These are phyloP conservation scores for Rauvolfia tetraphylla DNA, from an alignment of 257 asterid species.

Conservation along the genomic window DNA sequence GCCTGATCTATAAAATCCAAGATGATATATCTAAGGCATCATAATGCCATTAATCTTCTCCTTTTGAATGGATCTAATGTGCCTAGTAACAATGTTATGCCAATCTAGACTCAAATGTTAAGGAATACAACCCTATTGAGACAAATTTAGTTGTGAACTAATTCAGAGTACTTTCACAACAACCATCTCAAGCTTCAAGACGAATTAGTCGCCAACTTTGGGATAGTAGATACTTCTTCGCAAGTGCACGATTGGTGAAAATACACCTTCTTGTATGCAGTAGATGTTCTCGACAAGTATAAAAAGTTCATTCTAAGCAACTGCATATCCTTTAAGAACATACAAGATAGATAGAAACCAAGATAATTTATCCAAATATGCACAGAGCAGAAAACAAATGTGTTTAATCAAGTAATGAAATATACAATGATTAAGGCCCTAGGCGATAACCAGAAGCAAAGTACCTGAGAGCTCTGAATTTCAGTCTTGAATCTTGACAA, in stretches of 20 bases:
- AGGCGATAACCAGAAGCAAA: not conserved
- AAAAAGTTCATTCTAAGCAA: not conserved
- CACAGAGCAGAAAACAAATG: not conserved
- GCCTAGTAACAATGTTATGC: not conserved
- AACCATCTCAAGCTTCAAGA: not conserved
- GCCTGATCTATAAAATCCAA: not conserved
- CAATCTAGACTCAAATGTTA: not conserved
- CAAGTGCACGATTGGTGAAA: not conserved
- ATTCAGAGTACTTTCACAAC: not conserved
- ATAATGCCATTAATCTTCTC: not conserved
- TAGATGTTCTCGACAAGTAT: not conserved
- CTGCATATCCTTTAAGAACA: not conserved
- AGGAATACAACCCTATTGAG: not conserved
- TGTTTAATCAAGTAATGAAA: not conserved
- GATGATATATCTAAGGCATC: not conserved
- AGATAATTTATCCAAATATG: not conserved
- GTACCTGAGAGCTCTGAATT: slow-evolving; percentile 88
- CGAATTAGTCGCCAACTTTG: not conserved
- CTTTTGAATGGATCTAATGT: not conserved
- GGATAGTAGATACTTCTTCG: not conserved
- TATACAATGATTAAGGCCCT: not conserved
- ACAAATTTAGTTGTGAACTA: not conserved
- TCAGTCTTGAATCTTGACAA: slow-evolving; percentile 76
- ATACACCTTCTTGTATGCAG: not conserved
- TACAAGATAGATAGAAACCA: not conserved